Percentiles rank a stretch among this genome's conserved stretches.
phyloP scores from a whole-genome alignment of 2,329 filamentous ascomycete genomes.

The Epichloe sp. region DNA sequence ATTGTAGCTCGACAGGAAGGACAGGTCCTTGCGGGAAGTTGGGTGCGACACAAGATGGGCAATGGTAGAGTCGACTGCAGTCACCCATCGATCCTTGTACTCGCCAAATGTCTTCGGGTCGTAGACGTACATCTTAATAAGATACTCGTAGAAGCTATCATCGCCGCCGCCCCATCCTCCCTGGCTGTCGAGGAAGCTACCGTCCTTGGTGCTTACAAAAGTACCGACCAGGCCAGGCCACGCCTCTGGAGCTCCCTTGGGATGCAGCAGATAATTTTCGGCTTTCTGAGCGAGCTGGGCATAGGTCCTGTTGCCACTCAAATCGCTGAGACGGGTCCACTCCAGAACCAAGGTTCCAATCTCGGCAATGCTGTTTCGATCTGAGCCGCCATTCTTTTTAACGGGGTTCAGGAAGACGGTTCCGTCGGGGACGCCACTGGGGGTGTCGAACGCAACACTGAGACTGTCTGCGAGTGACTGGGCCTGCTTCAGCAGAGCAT shows the following conservation, averaged over 20 bases:
- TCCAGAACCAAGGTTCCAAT: constrained; percentile 70
- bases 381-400: constrained; percentile 30
- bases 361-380: constrained; percentile 60
- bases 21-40: constrained; percentile 51
- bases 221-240: constrained; percentile 67
- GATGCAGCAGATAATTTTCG: constrained; percentile 56
- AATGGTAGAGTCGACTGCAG: constrained; percentile 65
- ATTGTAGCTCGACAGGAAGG: constrained; percentile 51
- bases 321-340: constrained; percentile 68
- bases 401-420: constrained; percentile 45
- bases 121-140: constrained; percentile 85
- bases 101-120: constrained; percentile 47
- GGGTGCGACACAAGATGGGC: constrained; percentile 58
- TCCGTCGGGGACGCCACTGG: constrained; percentile 62
- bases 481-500: constrained; percentile 53
- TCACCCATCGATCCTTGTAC: constrained; percentile 64
- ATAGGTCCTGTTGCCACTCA: constrained; percentile 57
- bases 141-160: constrained; percentile 79
- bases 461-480: constrained; percentile 57
- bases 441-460: constrained; percentile 65
- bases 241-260: constrained; percentile 46
- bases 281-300: constrained; percentile 51
- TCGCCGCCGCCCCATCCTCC: constrained; percentile 69
- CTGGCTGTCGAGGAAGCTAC: constrained; percentile 49
- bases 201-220: constrained; percentile 49